Base-by-base conservation (phyloP, 352 stramenopile species). In the Phytophthora cryptogea region DNA sequence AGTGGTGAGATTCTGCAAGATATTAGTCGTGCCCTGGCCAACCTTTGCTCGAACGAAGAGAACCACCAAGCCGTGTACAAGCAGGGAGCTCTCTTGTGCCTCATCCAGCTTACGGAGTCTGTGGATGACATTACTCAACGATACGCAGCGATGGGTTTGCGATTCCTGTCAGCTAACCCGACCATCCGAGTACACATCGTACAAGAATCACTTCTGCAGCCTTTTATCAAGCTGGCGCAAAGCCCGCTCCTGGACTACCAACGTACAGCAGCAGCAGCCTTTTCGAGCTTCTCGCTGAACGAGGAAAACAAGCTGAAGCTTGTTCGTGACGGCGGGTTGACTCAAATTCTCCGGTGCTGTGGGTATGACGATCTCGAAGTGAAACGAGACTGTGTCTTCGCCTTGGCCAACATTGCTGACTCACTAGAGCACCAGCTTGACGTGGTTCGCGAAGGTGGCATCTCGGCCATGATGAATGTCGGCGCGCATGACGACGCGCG, bases 1-100 rank as follows among this genome's bases (percentile, higher is more conserved):
- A 90, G 95, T 65, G 75, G 84, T 7, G 95, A 99, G 68, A 96
- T 98, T 31, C 89, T 97, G 42, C 95, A 98, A 74, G 96, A 99
- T 62, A 90, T 94, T 35, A 88, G 88, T 26, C 83, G 95, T 8
- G 72, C 91, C 7, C 68, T 99, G 10, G 95, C 95, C 4, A 98
- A 99, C 58, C 54, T 98, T 13, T 92, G 80, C 60, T 92, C 89
- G 28, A 98, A 98, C 68, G 95, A 98, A 47, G 94, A 98, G 58
- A 97, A 95, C 66, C 95, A 98, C 72, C 36, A 84, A n/a, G 64
- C 74, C 1, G 83, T 98, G 7, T 98, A 98, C 80, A 89, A 92
- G 41, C 87, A 98, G 63, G 96, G 95, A 32, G 95, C 80, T 0
- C 63, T 99, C 20, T 79, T 94, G 59, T 94, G 84, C 46, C 78